Evolutionary conservation across 805 yeast genomes (phyloP), one percentile per base, ranked within the genome.

Genomic region (Zygosaccharomyces lentus): DNA sequence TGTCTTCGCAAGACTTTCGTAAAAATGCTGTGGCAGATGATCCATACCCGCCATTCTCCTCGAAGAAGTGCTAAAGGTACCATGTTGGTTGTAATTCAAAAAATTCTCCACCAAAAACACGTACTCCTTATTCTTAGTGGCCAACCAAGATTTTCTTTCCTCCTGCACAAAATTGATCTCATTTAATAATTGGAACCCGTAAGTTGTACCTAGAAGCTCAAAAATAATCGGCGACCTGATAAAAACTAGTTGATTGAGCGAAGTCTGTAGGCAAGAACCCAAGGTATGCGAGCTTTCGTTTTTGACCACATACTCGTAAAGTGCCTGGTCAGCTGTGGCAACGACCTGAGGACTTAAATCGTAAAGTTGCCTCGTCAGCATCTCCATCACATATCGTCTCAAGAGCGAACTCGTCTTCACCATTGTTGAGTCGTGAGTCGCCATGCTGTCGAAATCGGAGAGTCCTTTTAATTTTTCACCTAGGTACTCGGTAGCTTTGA

Each of bases 1-100:
- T 0, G 96, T 87, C 44, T 82, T 78, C 1, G 87, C 84, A 38
- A 91, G 69, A 55, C 82, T 87, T 12, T 87, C 86, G 64, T 87
- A 88, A 55, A 91, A 86, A 59, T 87, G 90, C 21, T 75, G 65
- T 0, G 89, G 88, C 15, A 71, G 47, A 10, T 41, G 47, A 49
- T 51, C 45, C 15, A 45, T 31, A 17, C 27, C 48, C 34, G 16
- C 52, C 54, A 39, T 45, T 42, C 41, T 57, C 54, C n/a, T 40
- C 31, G 30, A 52, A 16, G 30, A 19, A 8, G 31, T 32, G 10
- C 37, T 27, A 27, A 17, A 31, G 1, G 48, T 37, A 27, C 46
- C 34, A 15, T 50, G 39, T 24, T 53, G 46, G 53, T 48, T 52
- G 49, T 60, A 37, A 37, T 54, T 23, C 12, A 78, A 50, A 17